Base-by-base conservation (phyloP, 1,284 basidiomycete genomes). In the Farysia itapuensis region DNA sequence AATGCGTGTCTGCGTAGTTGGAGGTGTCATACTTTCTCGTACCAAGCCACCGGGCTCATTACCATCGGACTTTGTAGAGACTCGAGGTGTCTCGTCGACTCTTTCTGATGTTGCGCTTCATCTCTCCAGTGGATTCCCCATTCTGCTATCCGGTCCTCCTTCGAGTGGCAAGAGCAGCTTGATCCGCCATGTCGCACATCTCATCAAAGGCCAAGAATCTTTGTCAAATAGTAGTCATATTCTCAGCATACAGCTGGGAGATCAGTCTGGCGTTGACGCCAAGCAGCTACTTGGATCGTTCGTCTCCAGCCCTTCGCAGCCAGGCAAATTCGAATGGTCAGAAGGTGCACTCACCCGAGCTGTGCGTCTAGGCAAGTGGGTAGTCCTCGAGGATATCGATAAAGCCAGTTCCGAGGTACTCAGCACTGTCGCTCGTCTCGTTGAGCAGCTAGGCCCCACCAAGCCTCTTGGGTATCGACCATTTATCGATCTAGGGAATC, bases 281-380 rank as follows among this genome's bases (percentile, higher is more conserved):
- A 89, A 95, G 37, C 87, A 91, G 1, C 82, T 99, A 1, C 82
- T 99, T 24, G 95, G 95, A 5, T 94, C 91, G 2, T 95, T 97
- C 54, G 81, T 91, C 3, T 95, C 94, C 1, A 96, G 93, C 0
- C 81, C 88, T 0, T 86, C 84, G 1, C 83, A 84, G 29, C 87
- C 90, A 0, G 95, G 95, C 9, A 86, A 86, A 0, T 99, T 98
- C 67, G 90, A 94, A 70, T 98, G 93, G 88, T 89, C 89, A 75
- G 93, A 98, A 65, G 95, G 95, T 11, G 88, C 93, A 0, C 81
- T 99, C 34, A 86, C 94, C 5, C 87, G 89, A 35, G 89, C 94
- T 0, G 87, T 98, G 80, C 83, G 85, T 31, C 85, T 89, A 63
- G 95, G 95, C 12, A 85, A 86, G 72, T 98, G 95, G 94, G 81